Evolutionary conservation across 768 basidiomycete genomes (phyloP).

Genomic region (Phaeolepiota aurea): DNA sequence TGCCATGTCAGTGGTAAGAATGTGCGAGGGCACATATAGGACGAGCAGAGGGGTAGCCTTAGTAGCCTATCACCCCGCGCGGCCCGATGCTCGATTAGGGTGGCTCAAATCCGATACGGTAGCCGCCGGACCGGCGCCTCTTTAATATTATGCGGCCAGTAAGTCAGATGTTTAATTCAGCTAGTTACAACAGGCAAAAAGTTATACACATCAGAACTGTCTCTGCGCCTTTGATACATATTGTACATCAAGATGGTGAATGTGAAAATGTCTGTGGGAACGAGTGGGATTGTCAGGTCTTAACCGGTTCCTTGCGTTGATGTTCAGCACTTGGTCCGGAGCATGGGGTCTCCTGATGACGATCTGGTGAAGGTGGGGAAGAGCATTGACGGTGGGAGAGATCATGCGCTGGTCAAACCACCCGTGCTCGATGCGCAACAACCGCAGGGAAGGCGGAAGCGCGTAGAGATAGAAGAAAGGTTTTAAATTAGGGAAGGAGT

Average conservation of each 20-base stretch:
- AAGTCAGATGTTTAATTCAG: too few species aligned
- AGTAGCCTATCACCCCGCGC: not conserved
- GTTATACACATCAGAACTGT: not conserved
- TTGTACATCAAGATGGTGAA: slow-evolving; percentile 14
- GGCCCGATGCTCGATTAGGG: too few species aligned
- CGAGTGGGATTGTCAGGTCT: not conserved
- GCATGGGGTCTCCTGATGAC: slow-evolving; percentile 21
- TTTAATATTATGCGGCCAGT: not conserved
- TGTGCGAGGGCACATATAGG: too few species aligned
- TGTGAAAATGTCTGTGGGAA: slow-evolving; percentile 11
- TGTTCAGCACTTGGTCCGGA: slow-evolving; percentile 23
- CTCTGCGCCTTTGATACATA: slow-evolving; percentile 5
- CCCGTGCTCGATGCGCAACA: slow-evolving; percentile 32
- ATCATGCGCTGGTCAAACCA: slow-evolving; percentile 39
- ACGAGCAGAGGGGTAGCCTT: too few species aligned
- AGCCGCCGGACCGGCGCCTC: not conserved
- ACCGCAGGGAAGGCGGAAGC: slow-evolving; percentile 28
- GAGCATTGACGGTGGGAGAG: slow-evolving; percentile 22
- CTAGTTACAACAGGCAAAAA: too few species aligned
- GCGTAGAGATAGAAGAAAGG: slow-evolving; percentile 38
- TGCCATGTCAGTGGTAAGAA: not conserved
- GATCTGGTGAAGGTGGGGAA: slow-evolving; percentile 24
- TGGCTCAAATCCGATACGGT: too few species aligned
- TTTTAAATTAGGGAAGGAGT: slow-evolving; percentile 35
- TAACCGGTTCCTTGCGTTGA: slow-evolving; percentile 12